Evolutionary conservation across 306 rosid species (phyloP).

Genomic region (Casuarina equisetifolia): DNA sequence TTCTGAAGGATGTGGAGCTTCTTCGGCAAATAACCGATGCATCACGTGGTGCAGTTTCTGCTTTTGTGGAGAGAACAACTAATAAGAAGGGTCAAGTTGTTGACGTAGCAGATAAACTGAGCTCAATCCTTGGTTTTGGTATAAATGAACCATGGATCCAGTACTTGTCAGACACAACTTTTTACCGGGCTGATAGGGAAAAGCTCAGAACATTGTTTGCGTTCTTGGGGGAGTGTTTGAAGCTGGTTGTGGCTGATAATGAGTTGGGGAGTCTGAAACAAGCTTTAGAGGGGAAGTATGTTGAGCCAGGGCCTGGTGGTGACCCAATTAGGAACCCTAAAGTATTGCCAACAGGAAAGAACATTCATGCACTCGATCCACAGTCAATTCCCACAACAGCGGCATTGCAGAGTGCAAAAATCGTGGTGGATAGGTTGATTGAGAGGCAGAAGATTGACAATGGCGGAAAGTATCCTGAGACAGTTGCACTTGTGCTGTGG

Average conservation of each 20-base stretch:
- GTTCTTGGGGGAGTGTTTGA: conserved; percentile 84
- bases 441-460: conserved; percentile 67
- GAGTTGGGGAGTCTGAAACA: conserved; percentile 95
- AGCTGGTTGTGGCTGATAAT: conserved; percentile 81
- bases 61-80: conserved; percentile 85
- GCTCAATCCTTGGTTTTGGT: conserved; percentile 80
- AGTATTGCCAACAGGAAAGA: conserved; percentile 93
- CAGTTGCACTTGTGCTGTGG: conserved; percentile 94
- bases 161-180: conserved; percentile 79
- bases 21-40: conserved; percentile 84
- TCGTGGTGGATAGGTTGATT: conserved; percentile 59
- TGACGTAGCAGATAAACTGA: conserved; percentile 66
- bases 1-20: conserved; percentile 92
- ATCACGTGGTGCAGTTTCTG: conserved; percentile 76
- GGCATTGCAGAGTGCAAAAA: conserved; percentile 82
- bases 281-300: conserved; percentile 94
- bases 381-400: conserved; percentile 91
- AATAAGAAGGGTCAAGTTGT: conserved; percentile 92
- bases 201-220: conserved; percentile 68
- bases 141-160: conserved; percentile 93
- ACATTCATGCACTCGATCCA: conserved; percentile 94
- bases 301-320: conserved; percentile 99
- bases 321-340: conserved; percentile 95
- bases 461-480: conserved; percentile 81
- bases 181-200: conserved; percentile 84